Conservation (phyloP, 208 protist species). For the Leishmania martiniquensis region DNA sequence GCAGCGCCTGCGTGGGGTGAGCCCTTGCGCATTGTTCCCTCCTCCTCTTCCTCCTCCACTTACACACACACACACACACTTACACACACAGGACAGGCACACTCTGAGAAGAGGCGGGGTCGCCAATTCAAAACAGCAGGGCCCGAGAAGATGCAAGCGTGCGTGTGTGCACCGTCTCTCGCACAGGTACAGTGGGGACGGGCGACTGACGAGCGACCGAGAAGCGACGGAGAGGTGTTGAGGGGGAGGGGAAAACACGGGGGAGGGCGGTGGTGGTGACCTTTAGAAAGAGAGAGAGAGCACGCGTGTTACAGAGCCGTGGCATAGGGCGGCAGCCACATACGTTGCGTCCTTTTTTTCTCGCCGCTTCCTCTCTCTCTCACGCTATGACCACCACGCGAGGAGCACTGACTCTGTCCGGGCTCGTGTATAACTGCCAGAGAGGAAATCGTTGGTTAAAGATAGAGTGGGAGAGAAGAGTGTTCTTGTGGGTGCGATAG, state of each 20-base stretch:
- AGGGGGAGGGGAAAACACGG: neutral
- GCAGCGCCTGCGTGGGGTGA: slow-evolving; percentile 2
- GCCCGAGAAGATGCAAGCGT: neutral
- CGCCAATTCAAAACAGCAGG: neutral
- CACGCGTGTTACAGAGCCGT: too few species aligned
- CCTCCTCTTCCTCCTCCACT: neutral
- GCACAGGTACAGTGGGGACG: neutral
- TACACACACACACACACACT: neutral
- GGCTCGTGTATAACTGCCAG: too few species aligned
- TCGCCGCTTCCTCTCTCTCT: too few species aligned
- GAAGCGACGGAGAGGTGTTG: neutral
- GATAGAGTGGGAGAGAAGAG: too few species aligned
- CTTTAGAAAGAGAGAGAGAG: neutral
- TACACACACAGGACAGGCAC: neutral
- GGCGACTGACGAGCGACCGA: neutral
- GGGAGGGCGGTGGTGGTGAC: neutral
- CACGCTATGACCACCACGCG: neutral
- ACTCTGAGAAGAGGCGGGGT: neutral
- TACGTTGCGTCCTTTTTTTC: neutral
- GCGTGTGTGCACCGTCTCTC: neutral
- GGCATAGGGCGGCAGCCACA: too few species aligned
- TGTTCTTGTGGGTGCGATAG: too few species aligned
- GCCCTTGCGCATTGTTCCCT: neutral
- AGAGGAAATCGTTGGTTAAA: too few species aligned
- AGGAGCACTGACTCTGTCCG: neutral